These are phyloP conservation scores for Hortiboletus flavorubellus DNA, from an alignment of 768 basidiomycete genomes.

Conservation along the genomic window DNA sequence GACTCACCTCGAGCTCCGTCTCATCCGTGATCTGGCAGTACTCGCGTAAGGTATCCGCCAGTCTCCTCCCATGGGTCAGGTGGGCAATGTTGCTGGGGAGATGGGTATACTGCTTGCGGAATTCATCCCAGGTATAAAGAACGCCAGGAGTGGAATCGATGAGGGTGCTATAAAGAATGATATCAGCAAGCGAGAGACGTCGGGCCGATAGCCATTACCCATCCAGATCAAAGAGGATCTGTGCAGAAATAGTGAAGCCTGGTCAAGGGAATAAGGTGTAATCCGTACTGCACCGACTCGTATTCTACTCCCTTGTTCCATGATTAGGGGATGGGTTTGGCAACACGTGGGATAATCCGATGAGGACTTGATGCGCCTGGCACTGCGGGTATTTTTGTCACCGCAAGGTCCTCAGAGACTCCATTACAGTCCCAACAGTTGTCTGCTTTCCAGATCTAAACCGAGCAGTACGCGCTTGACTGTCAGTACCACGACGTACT, in stretches of 20 bases:
- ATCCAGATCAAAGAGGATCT: slow-evolving; percentile 72
- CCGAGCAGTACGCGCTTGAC: no score
- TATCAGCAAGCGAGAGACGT: slow-evolving; percentile 2
- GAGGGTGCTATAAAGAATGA: slow-evolving; percentile 47
- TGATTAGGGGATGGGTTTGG: background rate
- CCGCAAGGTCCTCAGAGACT: no score
- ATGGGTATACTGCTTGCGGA: slow-evolving; percentile 54
- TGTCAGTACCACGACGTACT: no score
- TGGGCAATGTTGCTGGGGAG: slow-evolving; percentile 53
- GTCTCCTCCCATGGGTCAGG: slow-evolving; percentile 70
- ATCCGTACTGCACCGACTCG: slow-evolving; percentile 51
- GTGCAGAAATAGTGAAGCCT: slow-evolving; percentile 8
- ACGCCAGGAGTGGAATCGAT: slow-evolving; percentile 86
- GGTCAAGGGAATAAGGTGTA: background rate
- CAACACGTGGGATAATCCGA: background rate
- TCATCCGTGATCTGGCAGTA: slow-evolving; percentile 63
- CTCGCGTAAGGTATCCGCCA: slow-evolving; percentile 71
- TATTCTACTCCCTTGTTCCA: slow-evolving; percentile 27
- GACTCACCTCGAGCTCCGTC: slow-evolving; percentile 49
- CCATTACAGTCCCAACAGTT: no score
- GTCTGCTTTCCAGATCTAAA: no score
- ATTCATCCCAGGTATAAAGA: slow-evolving; percentile 71
- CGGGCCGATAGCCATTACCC: slow-evolving; percentile 40
- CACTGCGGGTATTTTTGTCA: no score
- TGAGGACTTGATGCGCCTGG: no score